Evolutionary conservation across 2,329 filamentous ascomycete species (phyloP), one percentile per base, ranked within the genome.

Genomic region (Aspergillus sp.): DNA sequence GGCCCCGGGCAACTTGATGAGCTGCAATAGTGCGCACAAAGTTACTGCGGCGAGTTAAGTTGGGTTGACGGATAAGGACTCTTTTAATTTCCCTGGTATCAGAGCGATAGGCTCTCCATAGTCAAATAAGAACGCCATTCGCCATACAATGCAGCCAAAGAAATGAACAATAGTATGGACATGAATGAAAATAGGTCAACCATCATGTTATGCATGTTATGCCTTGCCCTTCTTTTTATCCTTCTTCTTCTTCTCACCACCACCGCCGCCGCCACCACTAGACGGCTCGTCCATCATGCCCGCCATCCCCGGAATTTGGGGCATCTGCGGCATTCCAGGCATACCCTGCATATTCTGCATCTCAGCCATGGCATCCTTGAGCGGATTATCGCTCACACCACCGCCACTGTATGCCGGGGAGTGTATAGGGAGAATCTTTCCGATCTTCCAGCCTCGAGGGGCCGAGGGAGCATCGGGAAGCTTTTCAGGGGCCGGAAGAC

Each of bases 311-410:
- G 77, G 73, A 68, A 79, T 73, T 32, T 58, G 60, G 1, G 63
- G 65, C 43, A 67, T 67, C 30, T 63, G 63, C 3, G 67, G 64
- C 57, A 69, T 63, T 4, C 69, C 69, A 4, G 68, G 67, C 58
- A 73, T 64, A 4, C 68, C 68, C 48, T 63, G 60, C 54, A 70
- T 64, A 55, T 72, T 73, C 54, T 78, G 74, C 88, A 97, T 94
- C 72, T 94, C 88, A 61, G 82, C 84, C 90, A 97, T 95, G 77
- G 96, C 94, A 57, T 96, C 90, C 73, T 93, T 88, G 61, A 97
- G 82, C 51, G 96, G 81, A 62, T 97, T 94, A 67, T 98, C 93
- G 52, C 82, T 90, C 7, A 97, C 88, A 33, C 93, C 93, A 7
- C 93, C 93, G 6, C 93, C 93, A 45, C 86, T 93, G 70, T 97